A percentile compares a stretch with the other conserved stretches of the same genome.
Conservation (phyloP, 768 basidiomycete genomes). For the Amanita polypyramis region DNA sequence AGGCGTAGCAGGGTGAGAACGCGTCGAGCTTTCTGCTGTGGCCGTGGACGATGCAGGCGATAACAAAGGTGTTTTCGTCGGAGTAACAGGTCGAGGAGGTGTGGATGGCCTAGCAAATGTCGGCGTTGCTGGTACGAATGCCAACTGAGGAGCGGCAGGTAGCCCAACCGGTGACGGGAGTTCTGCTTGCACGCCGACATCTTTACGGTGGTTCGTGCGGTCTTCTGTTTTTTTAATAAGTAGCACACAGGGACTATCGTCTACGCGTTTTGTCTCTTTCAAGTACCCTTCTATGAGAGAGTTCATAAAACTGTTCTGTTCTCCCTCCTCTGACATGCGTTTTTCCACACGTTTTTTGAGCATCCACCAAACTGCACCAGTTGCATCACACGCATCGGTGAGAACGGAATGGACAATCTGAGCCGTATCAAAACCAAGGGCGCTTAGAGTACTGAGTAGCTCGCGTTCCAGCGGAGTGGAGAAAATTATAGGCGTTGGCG, state of each 20-base stretch:
- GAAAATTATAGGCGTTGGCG: conserved; percentile 76
- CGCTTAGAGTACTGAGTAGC: conserved; percentile 63
- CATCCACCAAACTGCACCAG: conserved; percentile 96
- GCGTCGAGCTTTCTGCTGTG: conserved; percentile 37
- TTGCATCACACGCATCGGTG: conserved; percentile 84
- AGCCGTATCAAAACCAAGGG: conserved; percentile 83
- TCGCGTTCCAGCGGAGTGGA: conserved; percentile 74
- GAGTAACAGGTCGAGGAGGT: conserved; percentile 42
- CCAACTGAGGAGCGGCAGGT: conserved; percentile 46
- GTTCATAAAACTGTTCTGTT: conserved; percentile 6
- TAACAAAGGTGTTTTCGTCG: conserved; percentile 40
- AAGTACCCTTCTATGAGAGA: conserved; percentile 4
- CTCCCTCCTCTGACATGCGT: conserved; percentile 28
- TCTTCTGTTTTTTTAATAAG: conserved; percentile 10
- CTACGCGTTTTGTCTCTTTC: not conserved
- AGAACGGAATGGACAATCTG: conserved; percentile 94
- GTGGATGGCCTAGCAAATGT: conserved; percentile 40
- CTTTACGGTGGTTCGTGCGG: conserved; percentile 23
- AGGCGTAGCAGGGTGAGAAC: conserved; percentile 65
- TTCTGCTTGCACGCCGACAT: conserved; percentile 38
- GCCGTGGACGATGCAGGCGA: conserved; percentile 47
- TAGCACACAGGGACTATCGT: not conserved
- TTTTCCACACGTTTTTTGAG: conserved; percentile 71
- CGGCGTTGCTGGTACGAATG: conserved; percentile 73
- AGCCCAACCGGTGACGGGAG: conserved; percentile 17